Evolutionary conservation across 352 stramenopile species (phyloP).

Genomic region (Globisporangium ultimum): DNA sequence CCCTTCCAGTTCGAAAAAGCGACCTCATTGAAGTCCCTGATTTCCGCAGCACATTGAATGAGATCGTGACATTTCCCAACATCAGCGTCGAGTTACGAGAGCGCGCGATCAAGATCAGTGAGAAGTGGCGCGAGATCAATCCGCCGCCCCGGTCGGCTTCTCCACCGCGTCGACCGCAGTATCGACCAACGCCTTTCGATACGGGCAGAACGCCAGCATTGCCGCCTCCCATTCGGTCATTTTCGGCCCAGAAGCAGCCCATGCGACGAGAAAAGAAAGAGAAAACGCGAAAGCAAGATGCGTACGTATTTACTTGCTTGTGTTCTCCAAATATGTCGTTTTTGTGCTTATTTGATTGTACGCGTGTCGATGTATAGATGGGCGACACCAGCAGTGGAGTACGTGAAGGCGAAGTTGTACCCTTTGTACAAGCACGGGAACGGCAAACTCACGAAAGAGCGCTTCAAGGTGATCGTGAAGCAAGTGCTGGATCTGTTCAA

Average conservation of each 20-base stretch:
- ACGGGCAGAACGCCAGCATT: slow-evolving; percentile 11
- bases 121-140: slow-evolving; percentile 42
- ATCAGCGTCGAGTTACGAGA: slow-evolving; percentile 33
- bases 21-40: slow-evolving; percentile 52
- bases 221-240: slow-evolving; percentile 41
- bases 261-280: slow-evolving; percentile 23
- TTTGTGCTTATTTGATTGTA: slow-evolving; percentile 4
- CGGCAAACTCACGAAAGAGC: slow-evolving; percentile 64
- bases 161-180: slow-evolving; percentile 13
- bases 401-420: slow-evolving; percentile 80
- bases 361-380: slow-evolving; percentile 27
- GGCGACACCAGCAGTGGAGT: slow-evolving; percentile 54
- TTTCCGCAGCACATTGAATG: slow-evolving; percentile 31
- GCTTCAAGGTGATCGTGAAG: slow-evolving; percentile 79
- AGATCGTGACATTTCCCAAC: slow-evolving; percentile 26
- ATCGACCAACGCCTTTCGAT: slow-evolving; percentile 12
- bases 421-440: slow-evolving; percentile 66
- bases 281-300: slow-evolving; percentile 41
- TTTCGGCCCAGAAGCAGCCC: slow-evolving; percentile 34
- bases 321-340: not conserved
- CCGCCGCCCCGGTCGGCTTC: slow-evolving; percentile 19
- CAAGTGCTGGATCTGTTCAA: slow-evolving; percentile 59
- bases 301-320: slow-evolving; percentile 21
- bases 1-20: slow-evolving; percentile 58
- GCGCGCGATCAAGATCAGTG: slow-evolving; percentile 32